Percentiles rank a stretch among this genome's conserved stretches.
Evolutionary conservation across 1,139 yeast species (phyloP).

Genomic region (Taphrina deformans): DNA sequence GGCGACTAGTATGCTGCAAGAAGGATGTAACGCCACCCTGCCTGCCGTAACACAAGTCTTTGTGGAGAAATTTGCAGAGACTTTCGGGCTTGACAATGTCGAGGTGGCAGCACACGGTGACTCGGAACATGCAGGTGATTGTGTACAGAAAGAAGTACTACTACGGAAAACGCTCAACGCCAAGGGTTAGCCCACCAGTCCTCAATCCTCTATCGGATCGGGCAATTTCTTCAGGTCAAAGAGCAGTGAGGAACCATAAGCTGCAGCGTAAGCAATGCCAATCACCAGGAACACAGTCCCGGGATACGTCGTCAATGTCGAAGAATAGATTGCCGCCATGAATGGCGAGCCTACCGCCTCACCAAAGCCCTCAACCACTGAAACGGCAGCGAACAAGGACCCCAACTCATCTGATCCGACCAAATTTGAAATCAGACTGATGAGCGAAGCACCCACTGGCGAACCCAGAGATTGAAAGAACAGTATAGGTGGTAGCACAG

Average conservation of each 20-base stretch:
- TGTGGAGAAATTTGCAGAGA: background rate
- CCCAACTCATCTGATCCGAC: background rate
- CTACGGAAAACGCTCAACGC: too few species aligned
- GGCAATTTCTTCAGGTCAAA: background rate
- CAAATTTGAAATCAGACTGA: background rate
- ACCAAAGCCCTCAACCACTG: slow-evolving; percentile 8
- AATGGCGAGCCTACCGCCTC: background rate
- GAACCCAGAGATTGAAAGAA: background rate
- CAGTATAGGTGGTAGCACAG: background rate
- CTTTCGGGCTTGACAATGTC: background rate
- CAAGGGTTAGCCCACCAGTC: too few species aligned
- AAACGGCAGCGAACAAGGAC: slow-evolving; percentile 2
- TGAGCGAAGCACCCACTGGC: background rate
- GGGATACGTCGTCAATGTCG: slow-evolving; percentile 1
- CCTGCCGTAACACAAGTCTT: slow-evolving; percentile 2
- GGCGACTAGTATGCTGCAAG: slow-evolving; percentile 53
- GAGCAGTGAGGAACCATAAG: background rate
- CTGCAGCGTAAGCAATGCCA: background rate
- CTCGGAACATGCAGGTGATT: too few species aligned
- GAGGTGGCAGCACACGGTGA: too few species aligned
- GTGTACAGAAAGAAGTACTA: too few species aligned
- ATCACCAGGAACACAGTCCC: slow-evolving; percentile 3
- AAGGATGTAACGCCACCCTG: background rate
- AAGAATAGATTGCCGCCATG: slow-evolving; percentile 11
- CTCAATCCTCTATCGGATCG: background rate